phyloP scores from a whole-genome alignment of 345 rosid genomes.

The Carallia pectinifolia region DNA sequence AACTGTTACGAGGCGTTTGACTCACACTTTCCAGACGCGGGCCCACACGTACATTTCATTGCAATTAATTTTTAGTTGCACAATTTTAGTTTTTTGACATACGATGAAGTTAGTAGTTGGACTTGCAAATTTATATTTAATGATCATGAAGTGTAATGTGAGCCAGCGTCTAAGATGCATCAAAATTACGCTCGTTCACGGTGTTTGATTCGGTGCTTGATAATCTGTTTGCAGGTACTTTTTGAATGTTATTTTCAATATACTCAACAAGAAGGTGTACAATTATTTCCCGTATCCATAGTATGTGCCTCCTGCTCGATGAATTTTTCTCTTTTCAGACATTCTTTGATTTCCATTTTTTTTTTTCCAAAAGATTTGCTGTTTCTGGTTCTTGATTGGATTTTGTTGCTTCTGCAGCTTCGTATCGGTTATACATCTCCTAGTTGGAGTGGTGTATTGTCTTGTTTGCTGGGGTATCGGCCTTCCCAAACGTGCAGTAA shows the following conservation, averaged over 20 bases:
- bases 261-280: conserved; percentile 96
- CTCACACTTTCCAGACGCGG: too few relatives aligned
- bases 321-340: neutral
- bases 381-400: neutral
- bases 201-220: neutral
- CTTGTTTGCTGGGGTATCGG: conserved; percentile 92
- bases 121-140: neutral
- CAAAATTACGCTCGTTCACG: too few relatives aligned
- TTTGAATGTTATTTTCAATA: conserved; percentile 94
- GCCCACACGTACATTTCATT: too few relatives aligned
- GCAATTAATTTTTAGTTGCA: too few relatives aligned
- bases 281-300: conserved; percentile 96
- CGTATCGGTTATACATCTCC: conserved; percentile 87
- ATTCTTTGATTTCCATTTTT: neutral
- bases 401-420: conserved; percentile 45
- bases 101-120: neutral
- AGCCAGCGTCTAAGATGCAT: too few relatives aligned
- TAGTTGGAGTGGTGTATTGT: conserved; percentile 88
- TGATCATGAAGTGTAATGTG: neutral
- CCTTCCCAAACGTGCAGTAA: conserved; percentile 95
- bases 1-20: too few relatives aligned
- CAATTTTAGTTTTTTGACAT: too few relatives aligned
- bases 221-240: conserved; percentile 53
- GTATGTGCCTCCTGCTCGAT: conserved; percentile 41
- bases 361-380: neutral